Evolutionary conservation across 305 asterid species (phyloP).

Genomic region (Fraxinus albicans): DNA sequence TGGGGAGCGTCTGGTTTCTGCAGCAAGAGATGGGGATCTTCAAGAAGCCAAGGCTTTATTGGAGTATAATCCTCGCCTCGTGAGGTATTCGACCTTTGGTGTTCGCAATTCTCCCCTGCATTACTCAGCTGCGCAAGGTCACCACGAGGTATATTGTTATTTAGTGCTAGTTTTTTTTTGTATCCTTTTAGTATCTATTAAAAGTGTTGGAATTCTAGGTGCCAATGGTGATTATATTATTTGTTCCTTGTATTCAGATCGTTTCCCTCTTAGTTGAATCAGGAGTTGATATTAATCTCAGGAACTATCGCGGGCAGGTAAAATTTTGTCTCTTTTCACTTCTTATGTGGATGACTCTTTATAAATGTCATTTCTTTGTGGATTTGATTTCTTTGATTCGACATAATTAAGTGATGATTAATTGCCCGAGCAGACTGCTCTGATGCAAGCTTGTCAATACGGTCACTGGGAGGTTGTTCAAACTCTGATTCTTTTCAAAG

Average conservation of each 20-base stretch:
- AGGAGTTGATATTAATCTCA: slow-evolving; percentile 86
- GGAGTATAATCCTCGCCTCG: slow-evolving; percentile 83
- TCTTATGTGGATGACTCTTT: not conserved
- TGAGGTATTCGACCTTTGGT: slow-evolving; percentile 78
- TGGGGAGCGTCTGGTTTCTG: slow-evolving; percentile 86
- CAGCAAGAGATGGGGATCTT: slow-evolving; percentile 92
- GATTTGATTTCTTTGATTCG: not conserved
- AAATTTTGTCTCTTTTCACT: not conserved
- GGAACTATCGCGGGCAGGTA: slow-evolving; percentile 90
- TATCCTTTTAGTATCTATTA: not conserved
- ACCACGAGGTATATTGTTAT: slow-evolving; percentile 62
- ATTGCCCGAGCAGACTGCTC: slow-evolving; percentile 60
- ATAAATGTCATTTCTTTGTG: not conserved
- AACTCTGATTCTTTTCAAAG: slow-evolving; percentile 71
- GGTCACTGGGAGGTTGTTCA: slow-evolving; percentile 97
- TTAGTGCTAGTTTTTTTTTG: not conserved
- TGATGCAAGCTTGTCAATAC: slow-evolving; percentile 96
- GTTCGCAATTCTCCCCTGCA: slow-evolving; percentile 89
- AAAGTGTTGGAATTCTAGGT: not conserved
- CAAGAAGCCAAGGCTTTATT: slow-evolving; percentile 91
- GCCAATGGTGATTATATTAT: slow-evolving; percentile 22
- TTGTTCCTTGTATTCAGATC: slow-evolving; percentile 45
- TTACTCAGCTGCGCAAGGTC: slow-evolving; percentile 90
- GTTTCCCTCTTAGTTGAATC: slow-evolving; percentile 75
- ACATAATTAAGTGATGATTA: not conserved